Evolutionary conservation across 805 yeast species (phyloP), one percentile per base, ranked within the genome.

Genomic region (Lipomyces lipofer): DNA sequence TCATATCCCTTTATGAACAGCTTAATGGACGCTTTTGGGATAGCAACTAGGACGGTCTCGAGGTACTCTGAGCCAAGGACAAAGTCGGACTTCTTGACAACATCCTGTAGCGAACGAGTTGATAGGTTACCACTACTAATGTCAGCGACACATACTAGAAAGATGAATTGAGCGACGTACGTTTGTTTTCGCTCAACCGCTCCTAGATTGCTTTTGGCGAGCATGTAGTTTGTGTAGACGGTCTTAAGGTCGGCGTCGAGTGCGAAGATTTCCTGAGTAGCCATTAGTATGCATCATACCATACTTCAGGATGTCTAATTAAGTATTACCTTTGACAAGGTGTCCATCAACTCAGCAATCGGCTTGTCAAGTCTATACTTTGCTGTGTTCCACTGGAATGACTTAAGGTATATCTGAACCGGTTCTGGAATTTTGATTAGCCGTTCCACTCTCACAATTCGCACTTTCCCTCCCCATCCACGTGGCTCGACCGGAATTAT

Each of bases 101-200:
- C 79, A 66, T 88, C 94, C 68, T 92, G 97, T 58, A 94, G 76
- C 2, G 97, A 87, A 69, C 88, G 84, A 52, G 92, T 91, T 2
- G 96, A 85, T 62, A 94, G 78, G 69, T 94, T 97, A 54, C 99
- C 99, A 35, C 58, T 63, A 24, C 19, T 6, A 21, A 22, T 19
- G 33, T 29, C 36, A 40, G 30, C 17, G 17, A 6, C 19, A 21
- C 24, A 13, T 15, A 9, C 9, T 15, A 21, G 43, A 53, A 9
- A 9, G 10, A n/a, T 13, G 19, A 46, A 30, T 13, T 9, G 15
- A 29, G 19, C 12, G 36, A 44, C 60, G 22, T 47, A 58, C 64
- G 88, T 85, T 70, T 86, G 86, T 73, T 91, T 91, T 67, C 97
- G 82, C 71, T 92, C 96, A 8, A 95, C 92, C 10, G 96, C 90